These are phyloP conservation scores for Colletotrichum trifolii DNA, from an alignment of 2,329 filamentous ascomycete genomes.

Conservation along the genomic window DNA sequence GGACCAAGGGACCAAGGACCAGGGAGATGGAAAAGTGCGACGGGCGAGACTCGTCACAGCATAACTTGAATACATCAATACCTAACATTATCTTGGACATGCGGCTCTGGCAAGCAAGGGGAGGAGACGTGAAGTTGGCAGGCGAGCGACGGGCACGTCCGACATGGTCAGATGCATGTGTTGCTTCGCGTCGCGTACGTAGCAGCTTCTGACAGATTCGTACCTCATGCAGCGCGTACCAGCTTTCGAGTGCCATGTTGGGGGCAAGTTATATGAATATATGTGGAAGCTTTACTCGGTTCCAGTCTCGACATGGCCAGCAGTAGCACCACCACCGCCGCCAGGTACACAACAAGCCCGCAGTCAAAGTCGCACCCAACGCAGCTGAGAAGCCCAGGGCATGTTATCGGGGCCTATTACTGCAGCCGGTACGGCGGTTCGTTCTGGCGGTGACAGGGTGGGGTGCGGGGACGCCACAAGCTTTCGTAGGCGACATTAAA, in stretches of 20 bases:
- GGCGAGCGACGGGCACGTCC: background rate
- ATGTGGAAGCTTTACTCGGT: background rate
- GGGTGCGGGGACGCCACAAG: conserved; percentile 32
- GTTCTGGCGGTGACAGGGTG: conserved; percentile 36
- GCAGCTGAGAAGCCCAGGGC: conserved; percentile 10
- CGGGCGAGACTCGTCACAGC: conserved; percentile 30
- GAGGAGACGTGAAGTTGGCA: background rate
- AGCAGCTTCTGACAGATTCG: background rate
- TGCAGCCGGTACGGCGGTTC: conserved; percentile 31
- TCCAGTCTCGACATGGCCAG: background rate
- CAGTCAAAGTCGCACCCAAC: conserved; percentile 18
- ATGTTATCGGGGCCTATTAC: conserved; percentile 29
- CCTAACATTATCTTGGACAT: conserved; percentile 35
- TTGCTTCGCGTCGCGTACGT: background rate
- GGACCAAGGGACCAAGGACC: conserved; percentile 19
- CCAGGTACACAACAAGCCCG: too few relatives aligned
- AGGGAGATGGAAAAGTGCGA: conserved; percentile 30
- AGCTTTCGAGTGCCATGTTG: background rate
- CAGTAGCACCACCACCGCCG: too few relatives aligned
- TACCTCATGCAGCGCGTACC: background rate
- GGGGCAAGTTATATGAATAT: too few relatives aligned
- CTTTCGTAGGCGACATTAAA: conserved; percentile 27
- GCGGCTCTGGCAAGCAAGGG: too few relatives aligned
- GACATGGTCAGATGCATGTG: background rate
- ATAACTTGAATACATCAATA: conserved; percentile 37